Evolutionary conservation across 352 stramenopile genomes (phyloP).

Genomic region (Pythium sp.): DNA sequence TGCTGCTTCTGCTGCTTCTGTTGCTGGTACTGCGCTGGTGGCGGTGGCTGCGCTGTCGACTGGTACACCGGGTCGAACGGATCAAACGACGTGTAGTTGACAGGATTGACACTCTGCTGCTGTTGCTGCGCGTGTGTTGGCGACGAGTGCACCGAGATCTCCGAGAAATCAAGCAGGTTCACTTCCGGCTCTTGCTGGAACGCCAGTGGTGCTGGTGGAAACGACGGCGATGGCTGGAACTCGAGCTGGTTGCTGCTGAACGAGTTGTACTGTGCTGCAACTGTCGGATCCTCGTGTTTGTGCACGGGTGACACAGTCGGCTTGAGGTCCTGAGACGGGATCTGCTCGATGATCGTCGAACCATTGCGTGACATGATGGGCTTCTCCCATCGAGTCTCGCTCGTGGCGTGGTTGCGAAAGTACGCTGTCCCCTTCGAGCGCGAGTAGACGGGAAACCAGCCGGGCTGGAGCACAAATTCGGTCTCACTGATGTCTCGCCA

Average conservation of each 20-base stretch:
- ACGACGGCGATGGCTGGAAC: constrained; percentile 14
- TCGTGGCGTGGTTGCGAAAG: constrained; percentile 65
- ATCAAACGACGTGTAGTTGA: constrained; percentile 14
- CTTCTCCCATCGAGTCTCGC: constrained; percentile 74
- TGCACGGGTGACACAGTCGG: constrained; percentile 8
- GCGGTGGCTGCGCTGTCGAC: constrained; percentile 11
- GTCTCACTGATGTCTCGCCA: constrained; percentile 77
- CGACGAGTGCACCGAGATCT: constrained; percentile 52
- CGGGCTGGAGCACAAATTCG: constrained; percentile 76
- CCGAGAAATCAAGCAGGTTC: constrained; percentile 69
- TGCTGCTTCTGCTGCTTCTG: constrained; percentile 20
- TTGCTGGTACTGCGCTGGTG: constrained; percentile 23
- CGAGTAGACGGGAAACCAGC: constrained; percentile 80
- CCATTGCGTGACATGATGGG: constrained; percentile 58
- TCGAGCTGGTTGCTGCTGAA: constrained; percentile 15
- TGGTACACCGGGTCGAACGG: constrained; percentile 19
- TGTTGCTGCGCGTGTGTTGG: constrained; percentile 31
- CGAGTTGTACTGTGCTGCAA: neutral
- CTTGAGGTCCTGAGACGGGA: constrained; percentile 21
- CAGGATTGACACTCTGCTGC: constrained; percentile 13
- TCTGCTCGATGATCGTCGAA: constrained; percentile 24
- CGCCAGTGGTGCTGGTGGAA: neutral
- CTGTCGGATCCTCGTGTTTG: constrained; percentile 3
- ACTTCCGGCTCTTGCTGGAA: constrained; percentile 19
- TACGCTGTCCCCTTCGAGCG: constrained; percentile 70